Evolutionary conservation across 768 basidiomycete species (phyloP).

Genomic region (Stropharia rugosoannulata): DNA sequence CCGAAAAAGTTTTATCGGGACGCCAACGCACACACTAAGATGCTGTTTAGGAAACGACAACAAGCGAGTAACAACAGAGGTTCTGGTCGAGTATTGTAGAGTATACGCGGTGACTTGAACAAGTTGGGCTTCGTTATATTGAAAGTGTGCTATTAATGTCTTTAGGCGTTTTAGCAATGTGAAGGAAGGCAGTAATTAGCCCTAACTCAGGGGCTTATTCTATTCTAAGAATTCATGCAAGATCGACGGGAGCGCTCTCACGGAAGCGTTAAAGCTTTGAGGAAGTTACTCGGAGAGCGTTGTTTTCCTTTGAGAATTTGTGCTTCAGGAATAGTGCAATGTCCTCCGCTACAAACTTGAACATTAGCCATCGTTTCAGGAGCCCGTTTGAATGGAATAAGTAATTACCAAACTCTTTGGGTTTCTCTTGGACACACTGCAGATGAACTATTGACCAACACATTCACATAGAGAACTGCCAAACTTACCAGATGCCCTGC

Average conservation of each 20-base stretch:
- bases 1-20: not conserved
- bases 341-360: constrained; percentile 14
- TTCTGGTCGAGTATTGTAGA: no score
- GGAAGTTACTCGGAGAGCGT: no score
- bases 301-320: no score
- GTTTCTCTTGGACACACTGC: constrained; percentile 26
- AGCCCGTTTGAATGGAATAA: not conserved
- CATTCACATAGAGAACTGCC: not conserved
- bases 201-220: no score
- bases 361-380: not conserved
- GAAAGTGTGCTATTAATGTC: no score
- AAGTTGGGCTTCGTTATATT: no score
- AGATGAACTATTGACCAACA: not conserved
- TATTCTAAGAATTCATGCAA: no score
- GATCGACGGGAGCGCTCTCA: no score
- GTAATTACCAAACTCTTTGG: constrained; percentile 21
- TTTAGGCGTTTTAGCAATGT: no score
- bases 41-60: not conserved
- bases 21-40: not conserved
- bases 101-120: no score
- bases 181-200: no score
- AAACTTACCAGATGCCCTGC: constrained; percentile 23
- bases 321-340: constrained; percentile 14
- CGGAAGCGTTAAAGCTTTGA: no score
- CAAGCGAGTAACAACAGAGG: not conserved